These are phyloP conservation scores for Tylopilus plumbeoviolaceoides DNA, from an alignment of 768 basidiomycete species.

Conservation along the genomic window DNA sequence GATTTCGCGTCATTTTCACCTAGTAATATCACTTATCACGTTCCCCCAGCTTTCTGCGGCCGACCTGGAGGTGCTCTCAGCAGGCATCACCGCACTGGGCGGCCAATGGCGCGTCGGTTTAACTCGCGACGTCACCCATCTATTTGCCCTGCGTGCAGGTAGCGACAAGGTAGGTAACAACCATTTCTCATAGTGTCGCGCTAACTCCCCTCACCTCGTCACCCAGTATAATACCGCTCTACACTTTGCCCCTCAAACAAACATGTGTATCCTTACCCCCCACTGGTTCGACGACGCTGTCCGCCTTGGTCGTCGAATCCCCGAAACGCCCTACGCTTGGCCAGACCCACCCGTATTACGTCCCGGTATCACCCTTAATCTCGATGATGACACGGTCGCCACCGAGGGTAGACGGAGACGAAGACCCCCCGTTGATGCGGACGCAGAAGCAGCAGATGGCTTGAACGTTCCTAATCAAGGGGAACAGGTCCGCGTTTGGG, in stretches of 20 bases:
- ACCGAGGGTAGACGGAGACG: constrained; percentile 19
- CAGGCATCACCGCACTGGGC: constrained; percentile 70
- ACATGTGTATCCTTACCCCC: constrained; percentile 71
- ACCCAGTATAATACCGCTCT: constrained; percentile 48
- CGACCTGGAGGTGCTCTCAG: constrained; percentile 71
- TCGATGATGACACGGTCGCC: constrained; percentile 14
- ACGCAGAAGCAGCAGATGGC: constrained; percentile 17
- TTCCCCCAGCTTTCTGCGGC: constrained; percentile 46
- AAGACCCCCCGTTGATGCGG: constrained; percentile 24
- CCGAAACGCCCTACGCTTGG: constrained; percentile 62
- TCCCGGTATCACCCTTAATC: constrained; percentile 16
- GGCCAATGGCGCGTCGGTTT: constrained; percentile 77
- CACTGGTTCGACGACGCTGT: constrained; percentile 90
- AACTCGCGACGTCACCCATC: constrained; percentile 84
- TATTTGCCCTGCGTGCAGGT: constrained; percentile 56
- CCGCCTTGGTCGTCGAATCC: constrained; percentile 50
- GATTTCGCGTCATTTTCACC: too few relatives aligned
- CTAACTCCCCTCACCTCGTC: not conserved
- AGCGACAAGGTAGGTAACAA: constrained; percentile 40
- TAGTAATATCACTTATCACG: not conserved
- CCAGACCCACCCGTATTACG: constrained; percentile 60
- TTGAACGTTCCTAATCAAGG: constrained; percentile 12
- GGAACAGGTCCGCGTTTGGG: constrained; percentile 52
- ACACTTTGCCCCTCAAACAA: constrained; percentile 54
- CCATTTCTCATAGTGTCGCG: not conserved